Evolutionary conservation across 345 rosid genomes (phyloP), one percentile per base, ranked within the genome.

Genomic region (Microcos paniculata): DNA sequence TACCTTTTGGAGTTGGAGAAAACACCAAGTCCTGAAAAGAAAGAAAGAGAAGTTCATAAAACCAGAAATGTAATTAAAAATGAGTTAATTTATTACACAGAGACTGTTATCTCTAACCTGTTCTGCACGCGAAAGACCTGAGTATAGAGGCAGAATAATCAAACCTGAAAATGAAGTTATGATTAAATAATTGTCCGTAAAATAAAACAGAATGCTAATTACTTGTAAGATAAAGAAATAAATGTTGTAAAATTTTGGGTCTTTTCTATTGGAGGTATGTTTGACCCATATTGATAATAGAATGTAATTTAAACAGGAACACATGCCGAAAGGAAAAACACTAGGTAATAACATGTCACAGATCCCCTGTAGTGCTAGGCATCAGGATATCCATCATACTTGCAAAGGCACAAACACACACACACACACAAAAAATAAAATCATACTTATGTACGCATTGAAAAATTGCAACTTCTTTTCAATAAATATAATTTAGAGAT

Each of bases 1-100:
- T 91, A 70, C 96, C 96, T 82, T 93, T 85, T 33, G 98, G 96
- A 79, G 91, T 91, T 43, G 97, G 94, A 69, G 96, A 86, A 83
- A 96, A 96, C 55, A 93, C 86, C 72, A 89, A 74, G 76, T 93
- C 99, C 98, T 95, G 49, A 74, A 78, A 74, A 10, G 57, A 26
- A n/a, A 28, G 40, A 62, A 67, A 67, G 31, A 14, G 35, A 31
- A 5, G 31, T 14, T 1, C 8, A 35, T 51, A 63, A 58, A 56
- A 68, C 49, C 31, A 62, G 61, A 63, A 77, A 55, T 57, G 21
- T 1, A 24, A 77, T 38, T 18, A 79, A 26, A 63, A 18, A 74
- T 7, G 49, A 73, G 63, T 38, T 40, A 69, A 4, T n/a, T 68
- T 33, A 63, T 35, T 46, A 33, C 19, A 52, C 23, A n/a, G 19